Conservation (phyloP, 768 basidiomycete genomes). For the Leccinum longicurvipes region DNA sequence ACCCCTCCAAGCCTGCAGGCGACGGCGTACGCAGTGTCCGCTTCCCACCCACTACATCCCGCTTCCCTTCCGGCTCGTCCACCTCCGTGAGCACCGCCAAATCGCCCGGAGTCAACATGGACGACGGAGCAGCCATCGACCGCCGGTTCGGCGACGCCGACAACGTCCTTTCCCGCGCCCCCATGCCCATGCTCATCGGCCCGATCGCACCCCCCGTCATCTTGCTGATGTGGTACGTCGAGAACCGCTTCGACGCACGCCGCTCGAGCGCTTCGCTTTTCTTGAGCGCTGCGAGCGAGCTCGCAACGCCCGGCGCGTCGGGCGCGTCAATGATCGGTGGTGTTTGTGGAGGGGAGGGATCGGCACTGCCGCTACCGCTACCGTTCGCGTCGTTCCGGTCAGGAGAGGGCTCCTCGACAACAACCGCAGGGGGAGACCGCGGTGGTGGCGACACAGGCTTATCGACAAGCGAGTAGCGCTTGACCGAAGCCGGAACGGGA, state of each 20-base stretch:
- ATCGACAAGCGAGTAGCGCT: conserved; percentile 78
- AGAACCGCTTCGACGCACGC: conserved; percentile 93
- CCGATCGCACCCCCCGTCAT: conserved; percentile 59
- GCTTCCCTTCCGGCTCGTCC: conserved; percentile 44
- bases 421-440: conserved; percentile 45
- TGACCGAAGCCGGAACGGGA: conserved; percentile 61
- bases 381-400: conserved; percentile 30
- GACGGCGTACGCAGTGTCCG: conserved; percentile 39
- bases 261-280: conserved; percentile 83
- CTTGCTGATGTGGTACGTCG: conserved; percentile 90
- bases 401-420: conserved; percentile 35
- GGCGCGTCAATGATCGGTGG: conserved; percentile 35
- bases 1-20: conserved; percentile 16
- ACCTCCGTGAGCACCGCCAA: conserved; percentile 71
- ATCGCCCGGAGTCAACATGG: conserved; percentile 64
- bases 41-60: conserved; percentile 10
- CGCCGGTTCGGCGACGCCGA: conserved; percentile 54
- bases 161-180: conserved; percentile 47
- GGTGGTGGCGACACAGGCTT: conserved; percentile 49
- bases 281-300: conserved; percentile 85
- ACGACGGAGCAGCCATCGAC: conserved; percentile 57
- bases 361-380: not conserved
- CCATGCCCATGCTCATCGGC: not conserved
- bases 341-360: conserved; percentile 33
- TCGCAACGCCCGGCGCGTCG: conserved; percentile 65